Evolutionary conservation across 2,329 filamentous ascomycete species (phyloP).

Genomic region (Emergomyces pasteurianus): DNA sequence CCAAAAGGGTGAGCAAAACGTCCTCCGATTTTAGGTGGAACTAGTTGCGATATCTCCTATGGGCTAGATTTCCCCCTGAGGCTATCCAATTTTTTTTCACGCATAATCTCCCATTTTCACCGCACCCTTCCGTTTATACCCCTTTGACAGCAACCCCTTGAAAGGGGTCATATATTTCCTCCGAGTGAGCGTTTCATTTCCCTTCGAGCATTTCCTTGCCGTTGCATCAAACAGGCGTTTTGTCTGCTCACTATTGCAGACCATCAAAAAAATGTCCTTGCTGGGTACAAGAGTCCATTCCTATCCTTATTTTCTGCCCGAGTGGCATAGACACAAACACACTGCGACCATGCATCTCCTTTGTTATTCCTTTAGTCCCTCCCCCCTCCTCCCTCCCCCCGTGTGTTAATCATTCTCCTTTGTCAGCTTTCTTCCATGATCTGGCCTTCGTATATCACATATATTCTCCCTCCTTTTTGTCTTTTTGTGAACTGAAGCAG

Average conservation of each 20-base stretch:
- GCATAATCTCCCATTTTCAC: background rate
- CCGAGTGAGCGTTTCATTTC: slow-evolving; percentile 10
- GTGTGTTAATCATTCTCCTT: slow-evolving; percentile 4
- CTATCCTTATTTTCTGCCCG: slow-evolving; percentile 1
- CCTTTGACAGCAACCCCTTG: slow-evolving; percentile 6
- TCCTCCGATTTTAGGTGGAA: background rate
- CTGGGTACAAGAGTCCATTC: slow-evolving; percentile 1
- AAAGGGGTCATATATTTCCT: slow-evolving; percentile 9
- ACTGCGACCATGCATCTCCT: slow-evolving; percentile 2
- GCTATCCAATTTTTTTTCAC: background rate
- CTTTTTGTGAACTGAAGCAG: background rate
- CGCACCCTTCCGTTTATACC: slow-evolving; percentile 1
- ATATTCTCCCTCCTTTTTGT: background rate
- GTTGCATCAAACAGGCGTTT: slow-evolving; percentile 13
- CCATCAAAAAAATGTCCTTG: background rate
- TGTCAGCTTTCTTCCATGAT: background rate
- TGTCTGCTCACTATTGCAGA: slow-evolving; percentile 1
- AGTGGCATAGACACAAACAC: slow-evolving; percentile 1
- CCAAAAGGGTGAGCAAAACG: background rate
- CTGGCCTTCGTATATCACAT: background rate
- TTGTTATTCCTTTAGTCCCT: slow-evolving; percentile 10
- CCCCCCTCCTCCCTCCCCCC: too few species aligned
- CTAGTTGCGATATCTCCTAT: background rate
- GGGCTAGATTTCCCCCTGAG: background rate
- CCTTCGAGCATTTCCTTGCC: slow-evolving; percentile 4